Base-by-base conservation (phyloP, 2,329 filamentous ascomycete genomes). In the Canariomyces notabilis region DNA sequence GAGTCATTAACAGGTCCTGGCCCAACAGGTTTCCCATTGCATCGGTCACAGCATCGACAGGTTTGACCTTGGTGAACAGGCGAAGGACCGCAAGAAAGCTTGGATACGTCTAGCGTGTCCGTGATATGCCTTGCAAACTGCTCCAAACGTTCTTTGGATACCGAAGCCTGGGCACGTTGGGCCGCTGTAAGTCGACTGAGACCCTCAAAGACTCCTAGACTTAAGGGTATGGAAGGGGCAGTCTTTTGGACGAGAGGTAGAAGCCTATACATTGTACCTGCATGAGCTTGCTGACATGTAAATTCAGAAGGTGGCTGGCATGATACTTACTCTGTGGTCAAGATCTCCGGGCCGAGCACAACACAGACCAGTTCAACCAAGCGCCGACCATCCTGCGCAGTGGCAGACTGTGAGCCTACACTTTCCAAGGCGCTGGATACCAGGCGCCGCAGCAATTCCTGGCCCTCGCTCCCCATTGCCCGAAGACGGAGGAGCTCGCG, bases 171-270 rank as follows among this genome's bases (percentile, higher is more conserved):
- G 9, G 40, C 40, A 20, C 23, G 32, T 11, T 38, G 42, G 5
- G 22, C 20, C 12, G 2, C 6, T 11, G 19, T 19, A n/a, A 38
- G 23, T 7, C 20, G 16, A 5, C 39, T 33, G 21, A 54, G 26
- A 19, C 43, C 41, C 4, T 31, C 21, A 12, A 52, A 9, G 22
- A 42, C 45, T 2, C 47, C 50, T 4, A 52, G 22, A 14, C 42
- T 31, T 21, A 54, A 50, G 0, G 47, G 42, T 38, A n/a, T 45
- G 45, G 5, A 29, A 29, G 34, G n/a, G 15, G 44, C 29, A 29
- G 48, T 26, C 15, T 44, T 50, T 11, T 49, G 37, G 8, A 46
- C 42, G 5, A 50, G 18, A 1, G 34, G 43, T 16, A 21, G 14
- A 11, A 52, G 43, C 16, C 46, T 52, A 15, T 7, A 11, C 15